phyloP scores from a whole-genome alignment of 1,284 basidiomycete genomes.

The Boletus smithii region DNA sequence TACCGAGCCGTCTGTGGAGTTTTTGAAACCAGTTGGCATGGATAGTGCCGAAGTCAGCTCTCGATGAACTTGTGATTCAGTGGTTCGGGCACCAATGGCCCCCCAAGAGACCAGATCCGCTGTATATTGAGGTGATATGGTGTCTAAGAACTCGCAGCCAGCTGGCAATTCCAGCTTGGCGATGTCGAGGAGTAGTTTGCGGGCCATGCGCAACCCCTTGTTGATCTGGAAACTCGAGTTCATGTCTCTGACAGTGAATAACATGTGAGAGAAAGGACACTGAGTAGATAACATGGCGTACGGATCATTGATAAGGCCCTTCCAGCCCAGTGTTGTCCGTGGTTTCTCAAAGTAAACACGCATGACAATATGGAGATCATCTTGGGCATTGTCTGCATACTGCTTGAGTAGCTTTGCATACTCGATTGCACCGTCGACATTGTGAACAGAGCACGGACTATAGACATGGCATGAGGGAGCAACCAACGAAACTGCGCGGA shows the following conservation, averaged over 20 bases:
- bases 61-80: constrained; percentile 95
- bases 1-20: constrained; percentile 73
- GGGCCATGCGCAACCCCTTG: constrained; percentile 90
- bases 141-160: constrained; percentile 88
- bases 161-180: constrained; percentile 83
- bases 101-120: constrained; percentile 97
- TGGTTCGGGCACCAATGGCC: constrained; percentile 94
- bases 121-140: constrained; percentile 90
- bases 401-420: constrained; percentile 78
- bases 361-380: constrained; percentile 95
- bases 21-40: constrained; percentile 87
- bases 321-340: constrained; percentile 96
- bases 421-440: constrained; percentile 78
- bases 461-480: constrained; percentile 8
- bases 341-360: constrained; percentile 97
- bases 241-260: constrained; percentile 45
- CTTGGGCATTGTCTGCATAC: constrained; percentile 79
- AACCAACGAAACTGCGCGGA: background rate
- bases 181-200: constrained; percentile 84
- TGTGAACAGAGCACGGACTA: constrained; percentile 92
- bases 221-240: constrained; percentile 92
- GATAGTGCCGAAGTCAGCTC: constrained; percentile 82
- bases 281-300: constrained; percentile 6
- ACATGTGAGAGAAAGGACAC: background rate
- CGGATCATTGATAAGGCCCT: constrained; percentile 96